These are phyloP conservation scores for Flaveria brownii DNA, from an alignment of 129 eudicot genomes.

Conservation along the genomic window DNA sequence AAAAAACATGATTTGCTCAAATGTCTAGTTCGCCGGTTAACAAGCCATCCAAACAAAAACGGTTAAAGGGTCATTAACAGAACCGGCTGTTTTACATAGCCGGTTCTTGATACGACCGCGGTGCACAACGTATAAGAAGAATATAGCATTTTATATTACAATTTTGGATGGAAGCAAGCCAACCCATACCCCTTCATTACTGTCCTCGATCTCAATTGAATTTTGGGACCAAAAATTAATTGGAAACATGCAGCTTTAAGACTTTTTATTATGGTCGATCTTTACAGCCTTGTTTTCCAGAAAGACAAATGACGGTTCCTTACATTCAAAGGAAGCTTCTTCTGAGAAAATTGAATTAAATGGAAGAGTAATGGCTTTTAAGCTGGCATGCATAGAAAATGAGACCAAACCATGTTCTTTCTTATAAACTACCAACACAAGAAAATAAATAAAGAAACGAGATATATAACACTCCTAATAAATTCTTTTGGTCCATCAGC, in stretches of 20 bases:
- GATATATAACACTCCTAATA: background rate
- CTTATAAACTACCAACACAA: constrained; percentile 22
- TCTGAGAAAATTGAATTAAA: constrained; percentile 9
- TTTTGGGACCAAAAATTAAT: constrained; percentile 15
- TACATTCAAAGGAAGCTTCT: constrained; percentile 34
- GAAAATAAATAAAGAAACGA: constrained; percentile 1
- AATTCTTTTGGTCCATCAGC: background rate
- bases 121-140: too few relatives aligned
- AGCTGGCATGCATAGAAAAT: constrained; percentile 39
- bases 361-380: constrained; percentile 24
- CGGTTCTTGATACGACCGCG: too few relatives aligned
- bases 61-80: too few relatives aligned
- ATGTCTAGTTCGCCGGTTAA: too few relatives aligned
- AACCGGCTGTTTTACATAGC: too few relatives aligned
- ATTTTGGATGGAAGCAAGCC: background rate
- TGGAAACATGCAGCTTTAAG: constrained; percentile 18
- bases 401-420: constrained; percentile 39
- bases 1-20: too few relatives aligned
- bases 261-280: constrained; percentile 13
- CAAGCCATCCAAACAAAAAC: too few relatives aligned
- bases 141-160: background rate
- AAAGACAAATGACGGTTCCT: constrained; percentile 28
- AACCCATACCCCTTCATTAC: background rate
- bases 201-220: constrained; percentile 10
- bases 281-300: constrained; percentile 37